Evolutionary conservation across 768 basidiomycete species (phyloP).

Genomic region (Mycena vitilis): DNA sequence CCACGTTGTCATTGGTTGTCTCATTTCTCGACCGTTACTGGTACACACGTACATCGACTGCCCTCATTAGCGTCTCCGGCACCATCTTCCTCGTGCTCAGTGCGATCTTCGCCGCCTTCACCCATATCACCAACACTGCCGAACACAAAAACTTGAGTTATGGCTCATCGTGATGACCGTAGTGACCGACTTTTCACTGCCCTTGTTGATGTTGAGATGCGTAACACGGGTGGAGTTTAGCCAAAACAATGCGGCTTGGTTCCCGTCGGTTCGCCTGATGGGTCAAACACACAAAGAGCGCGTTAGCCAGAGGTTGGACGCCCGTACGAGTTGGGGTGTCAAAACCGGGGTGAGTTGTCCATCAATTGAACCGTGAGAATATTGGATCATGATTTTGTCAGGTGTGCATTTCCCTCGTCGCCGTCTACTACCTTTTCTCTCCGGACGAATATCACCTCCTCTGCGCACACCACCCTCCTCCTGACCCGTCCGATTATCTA

Average conservation of each 20-base stretch:
- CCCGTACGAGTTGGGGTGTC: slow-evolving; percentile 19
- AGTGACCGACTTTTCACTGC: slow-evolving; percentile 9
- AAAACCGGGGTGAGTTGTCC: slow-evolving; percentile 22
- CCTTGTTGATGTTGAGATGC: slow-evolving; percentile 29
- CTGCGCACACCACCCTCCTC: slow-evolving; percentile 13
- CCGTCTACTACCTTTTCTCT: slow-evolving; percentile 29
- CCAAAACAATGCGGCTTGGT: not conserved
- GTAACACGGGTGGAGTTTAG: slow-evolving; percentile 18
- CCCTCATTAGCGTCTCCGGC: slow-evolving; percentile 46
- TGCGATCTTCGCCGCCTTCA: too few species aligned
- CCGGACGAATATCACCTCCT: slow-evolving; percentile 28
- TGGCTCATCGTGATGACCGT: too few species aligned
- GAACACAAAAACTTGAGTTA: too few species aligned
- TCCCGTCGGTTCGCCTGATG: slow-evolving; percentile 11
- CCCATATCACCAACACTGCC: too few species aligned
- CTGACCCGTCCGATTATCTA: slow-evolving; percentile 12
- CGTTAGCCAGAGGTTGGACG: slow-evolving; percentile 26
- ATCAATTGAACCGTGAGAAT: not conserved
- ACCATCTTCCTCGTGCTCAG: slow-evolving; percentile 38
- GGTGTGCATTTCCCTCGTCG: slow-evolving; percentile 24
- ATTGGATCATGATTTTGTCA: slow-evolving; percentile 7
- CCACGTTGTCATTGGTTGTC: slow-evolving; percentile 28
- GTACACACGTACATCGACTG: slow-evolving; percentile 49
- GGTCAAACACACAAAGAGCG: slow-evolving; percentile 29
- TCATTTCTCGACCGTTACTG: slow-evolving; percentile 46